Conservation (phyloP, 2,329 filamentous ascomycete species). For the Cytospora paraplurivora region DNA sequence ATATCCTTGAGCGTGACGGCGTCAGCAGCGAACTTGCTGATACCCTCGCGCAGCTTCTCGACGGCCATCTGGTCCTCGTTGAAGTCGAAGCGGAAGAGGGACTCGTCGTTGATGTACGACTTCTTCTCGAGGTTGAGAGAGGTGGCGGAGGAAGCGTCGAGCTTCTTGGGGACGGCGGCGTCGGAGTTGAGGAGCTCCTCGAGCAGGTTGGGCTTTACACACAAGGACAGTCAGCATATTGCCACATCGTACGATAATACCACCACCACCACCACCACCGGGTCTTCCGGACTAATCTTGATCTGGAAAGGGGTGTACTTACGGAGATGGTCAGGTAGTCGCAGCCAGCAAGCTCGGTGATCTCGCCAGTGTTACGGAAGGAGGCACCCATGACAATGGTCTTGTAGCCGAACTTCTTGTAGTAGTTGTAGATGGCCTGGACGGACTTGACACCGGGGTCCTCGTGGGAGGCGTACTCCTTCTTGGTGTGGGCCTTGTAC, state of each 20-base stretch:
- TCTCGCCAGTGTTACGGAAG: slow-evolving; percentile 94
- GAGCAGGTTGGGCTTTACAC: slow-evolving; percentile 76
- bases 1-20: slow-evolving; percentile 92
- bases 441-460: slow-evolving; percentile 97
- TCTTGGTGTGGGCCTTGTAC: slow-evolving; percentile 96
- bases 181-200: slow-evolving; percentile 90
- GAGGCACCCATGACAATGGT: slow-evolving; percentile 99
- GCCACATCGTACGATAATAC: slow-evolving; percentile 3
- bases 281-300: slow-evolving; percentile 4
- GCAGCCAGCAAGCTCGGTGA: slow-evolving; percentile 96
- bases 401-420: slow-evolving; percentile 99
- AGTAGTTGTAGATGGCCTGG: slow-evolving; percentile 97
- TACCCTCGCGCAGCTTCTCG: slow-evolving; percentile 98
- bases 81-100: slow-evolving; percentile 96
- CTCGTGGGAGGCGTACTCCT: slow-evolving; percentile 85
- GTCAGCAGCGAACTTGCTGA: slow-evolving; percentile 98
- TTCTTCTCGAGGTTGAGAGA: slow-evolving; percentile 81
- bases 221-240: slow-evolving; percentile 8
- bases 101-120: slow-evolving; percentile 86
- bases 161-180: slow-evolving; percentile 86
- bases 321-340: slow-evolving; percentile 98
- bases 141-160: slow-evolving; percentile 68
- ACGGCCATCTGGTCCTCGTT: slow-evolving; percentile 99
- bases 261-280: neutral
- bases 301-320: slow-evolving; percentile 42